Evolutionary conservation across 1,284 basidiomycete genomes (phyloP), one percentile per base, ranked within the genome.

Genomic region (Ustilago esculenta): DNA sequence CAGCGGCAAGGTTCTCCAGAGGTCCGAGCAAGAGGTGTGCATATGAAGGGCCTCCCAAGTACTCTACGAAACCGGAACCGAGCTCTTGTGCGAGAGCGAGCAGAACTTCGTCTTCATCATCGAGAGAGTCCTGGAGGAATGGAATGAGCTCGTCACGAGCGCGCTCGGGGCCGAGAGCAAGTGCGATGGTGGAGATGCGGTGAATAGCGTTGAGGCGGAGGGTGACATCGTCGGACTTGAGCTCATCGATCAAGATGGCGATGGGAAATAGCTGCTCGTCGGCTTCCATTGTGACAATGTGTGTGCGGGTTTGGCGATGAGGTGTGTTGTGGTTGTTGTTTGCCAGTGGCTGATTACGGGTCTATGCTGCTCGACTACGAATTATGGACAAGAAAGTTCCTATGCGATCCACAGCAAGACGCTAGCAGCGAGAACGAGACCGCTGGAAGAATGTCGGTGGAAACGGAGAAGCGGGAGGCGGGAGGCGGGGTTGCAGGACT

Each of bases 101-200:
- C 33, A 99, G 86, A 25, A 99, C 95, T 82, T 99, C 96, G 83
- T 99, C 96, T 84, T 99, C 96, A 81, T 99, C 96, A 83, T 99
- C 96, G 74, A 98, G 89, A 32, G 94, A 96, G 81, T 99, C 95
- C 85, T 94, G 91, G 57, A 99, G 87, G 85, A 99, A 99, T 1
- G 94, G 92, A 71, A 99, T 89, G 69, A 99, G 88, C 83, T 99
- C 96, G 63, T 95, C 92, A 67, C 96, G 89, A 30, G 95, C 91
- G 70, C 96, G 90, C 85, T 96, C 91, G 27, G 94, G 90, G 12
- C 96, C 96, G 46, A 99, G 87, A 34, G 96, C 96, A 65, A 99
- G 88, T 3, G 96, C 96, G 84, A 99, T 99, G 51, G 96, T 99
- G 63, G 94, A 94, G 81, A 99, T 88, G 83, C 95, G 92, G 84